Conservation (phyloP, 1,284 basidiomycete genomes). For the Tilletia caries region DNA sequence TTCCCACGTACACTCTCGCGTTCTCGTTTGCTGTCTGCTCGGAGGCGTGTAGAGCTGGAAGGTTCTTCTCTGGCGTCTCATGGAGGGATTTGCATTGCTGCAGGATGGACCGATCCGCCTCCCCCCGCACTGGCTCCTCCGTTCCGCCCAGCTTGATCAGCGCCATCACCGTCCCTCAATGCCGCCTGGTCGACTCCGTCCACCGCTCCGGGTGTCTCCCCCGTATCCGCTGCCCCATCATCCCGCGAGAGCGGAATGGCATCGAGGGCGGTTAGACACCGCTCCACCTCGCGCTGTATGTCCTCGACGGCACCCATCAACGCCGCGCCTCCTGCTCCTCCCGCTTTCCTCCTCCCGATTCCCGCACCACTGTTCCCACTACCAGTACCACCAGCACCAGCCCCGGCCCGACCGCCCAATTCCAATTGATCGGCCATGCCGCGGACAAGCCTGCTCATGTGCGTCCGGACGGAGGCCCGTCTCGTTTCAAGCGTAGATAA, state of each 20-base stretch:
- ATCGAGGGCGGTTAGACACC: not conserved
- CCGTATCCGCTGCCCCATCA: not conserved
- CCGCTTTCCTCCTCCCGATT: too few relatives aligned
- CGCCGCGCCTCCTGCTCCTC: not conserved
- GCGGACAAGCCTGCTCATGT: not conserved
- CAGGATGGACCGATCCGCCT: too few relatives aligned
- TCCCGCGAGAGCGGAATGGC: not conserved
- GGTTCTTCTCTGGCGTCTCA: too few relatives aligned
- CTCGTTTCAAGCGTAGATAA: constrained; percentile 3
- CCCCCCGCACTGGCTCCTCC: too few relatives aligned
- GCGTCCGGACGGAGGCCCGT: not conserved
- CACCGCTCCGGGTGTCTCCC: not conserved
- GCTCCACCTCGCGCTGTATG: not conserved
- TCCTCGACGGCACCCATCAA: constrained; percentile 2
- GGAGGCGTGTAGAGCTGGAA: too few relatives aligned
- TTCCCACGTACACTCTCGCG: too few relatives aligned
- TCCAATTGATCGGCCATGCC: not conserved
- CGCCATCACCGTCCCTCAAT: too few relatives aligned
- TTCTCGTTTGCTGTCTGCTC: too few relatives aligned
- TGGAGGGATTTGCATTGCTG: too few relatives aligned
- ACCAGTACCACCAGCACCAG: not conserved
- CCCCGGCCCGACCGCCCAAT: not conserved
- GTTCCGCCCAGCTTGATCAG: too few relatives aligned
- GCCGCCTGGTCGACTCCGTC: not conserved
- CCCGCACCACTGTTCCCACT: not conserved